Evolutionary conservation across 768 basidiomycete genomes (phyloP), one percentile per base, ranked within the genome.

Genomic region (Pisolithus sp.): DNA sequence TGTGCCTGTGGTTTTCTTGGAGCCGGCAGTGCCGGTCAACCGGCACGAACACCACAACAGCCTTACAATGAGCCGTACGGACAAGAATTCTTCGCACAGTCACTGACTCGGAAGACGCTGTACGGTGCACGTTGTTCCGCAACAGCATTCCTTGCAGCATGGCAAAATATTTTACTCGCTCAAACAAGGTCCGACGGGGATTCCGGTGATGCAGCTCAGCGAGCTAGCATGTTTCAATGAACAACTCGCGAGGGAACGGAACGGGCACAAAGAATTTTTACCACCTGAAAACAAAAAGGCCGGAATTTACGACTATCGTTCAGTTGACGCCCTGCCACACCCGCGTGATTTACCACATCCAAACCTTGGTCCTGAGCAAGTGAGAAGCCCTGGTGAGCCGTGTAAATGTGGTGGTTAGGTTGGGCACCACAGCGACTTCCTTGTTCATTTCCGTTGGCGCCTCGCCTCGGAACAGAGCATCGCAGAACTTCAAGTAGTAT

Each of bases 171-270:
- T 47, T 47, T 36, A 15, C 23, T 47, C n/a, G 18, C 18, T 21
- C 46, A 47, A 47, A n/a, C 45, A 46, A 20, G 46, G 9, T 47
- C 46, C 46, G 46, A 36, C 21, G n/a, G 30, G 46, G n/a, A 30
- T 37, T 47, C 43, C 43, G 18, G 46, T 47, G 30, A 21, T 9
- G 18, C 46, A 36, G 9, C 46, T 12, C 30, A 47, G 13, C 12
- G 21, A 36, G 18, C n/a, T 34, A n/a, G 17, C 23, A 13, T 30
- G 43, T 18, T 21, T 30, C 43, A 26, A 30, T 28, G 24, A 24
- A 45, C n/a, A 26, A 17, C 43, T 45, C 26, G 15, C 26, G 15
- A 26, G 2, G 23, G 43, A 6, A 45, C 13, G 43, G 43, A 45
- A 45, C 20, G 9, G 23, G 4, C 21, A 12, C 7, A 45, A 45